A percentile compares a stretch with the other conserved stretches of the same genome.
Evolutionary conservation across 2,329 filamentous ascomycete species (phyloP).

Genomic region (Zymoseptoria pseudotritici): DNA sequence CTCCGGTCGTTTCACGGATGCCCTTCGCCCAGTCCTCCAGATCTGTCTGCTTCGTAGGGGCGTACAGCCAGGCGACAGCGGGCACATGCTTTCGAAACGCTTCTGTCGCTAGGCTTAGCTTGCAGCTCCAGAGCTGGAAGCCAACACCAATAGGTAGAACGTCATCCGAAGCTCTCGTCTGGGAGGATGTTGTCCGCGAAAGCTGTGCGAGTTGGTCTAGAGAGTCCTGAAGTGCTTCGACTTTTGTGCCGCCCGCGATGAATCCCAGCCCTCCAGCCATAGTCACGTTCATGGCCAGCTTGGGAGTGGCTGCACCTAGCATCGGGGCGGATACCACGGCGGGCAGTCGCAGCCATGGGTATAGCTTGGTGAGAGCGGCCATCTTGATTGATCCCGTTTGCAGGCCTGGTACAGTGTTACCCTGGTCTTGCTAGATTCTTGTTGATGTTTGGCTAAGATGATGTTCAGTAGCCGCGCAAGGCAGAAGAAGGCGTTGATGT

Average conservation of each 20-base stretch:
- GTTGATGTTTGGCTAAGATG: not conserved
- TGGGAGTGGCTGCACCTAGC: constrained; percentile 50
- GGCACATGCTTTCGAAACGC: constrained; percentile 38
- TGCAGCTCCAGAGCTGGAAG: constrained; percentile 49
- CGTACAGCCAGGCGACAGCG: constrained; percentile 58
- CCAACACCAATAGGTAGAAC: constrained; percentile 49
- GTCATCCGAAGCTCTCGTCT: not conserved
- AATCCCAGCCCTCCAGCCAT: constrained; percentile 41
- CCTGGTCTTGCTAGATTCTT: not conserved
- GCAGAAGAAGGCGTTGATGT: not conserved
- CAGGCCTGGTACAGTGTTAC: not conserved
- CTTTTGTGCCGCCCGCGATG: constrained; percentile 32
- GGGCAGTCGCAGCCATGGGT: constrained; percentile 50
- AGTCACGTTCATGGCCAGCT: constrained; percentile 52
- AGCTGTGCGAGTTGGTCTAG: constrained; percentile 14
- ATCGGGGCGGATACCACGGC: constrained; percentile 58
- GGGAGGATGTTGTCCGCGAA: not conserved
- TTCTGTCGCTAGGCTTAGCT: constrained; percentile 3
- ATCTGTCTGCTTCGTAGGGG: constrained; percentile 40
- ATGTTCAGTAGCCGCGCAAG: not conserved
- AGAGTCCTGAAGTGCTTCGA: constrained; percentile 22
- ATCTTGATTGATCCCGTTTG: not conserved
- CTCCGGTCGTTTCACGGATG: constrained; percentile 24
- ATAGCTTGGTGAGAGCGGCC: constrained; percentile 20
- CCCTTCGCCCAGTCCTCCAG: constrained; percentile 22